Conservation (phyloP, 1,284 basidiomycete species). For the Rhodotorula sp. region DNA sequence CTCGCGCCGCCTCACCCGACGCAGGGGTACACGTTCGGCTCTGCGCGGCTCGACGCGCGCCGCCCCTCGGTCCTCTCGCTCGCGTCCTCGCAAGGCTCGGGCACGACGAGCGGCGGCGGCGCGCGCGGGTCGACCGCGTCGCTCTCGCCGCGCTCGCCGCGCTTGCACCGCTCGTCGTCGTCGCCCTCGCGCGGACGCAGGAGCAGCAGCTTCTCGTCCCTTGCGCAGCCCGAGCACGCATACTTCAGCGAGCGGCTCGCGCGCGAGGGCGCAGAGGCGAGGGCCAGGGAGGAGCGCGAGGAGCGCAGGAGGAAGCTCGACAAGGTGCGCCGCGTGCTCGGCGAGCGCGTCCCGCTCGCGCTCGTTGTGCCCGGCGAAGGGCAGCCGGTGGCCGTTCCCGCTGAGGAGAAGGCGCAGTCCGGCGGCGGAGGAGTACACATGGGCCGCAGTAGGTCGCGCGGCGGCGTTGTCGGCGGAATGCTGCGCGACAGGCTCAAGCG, state of each 20-base stretch:
- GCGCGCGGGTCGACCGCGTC: background rate
- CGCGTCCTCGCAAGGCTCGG: background rate
- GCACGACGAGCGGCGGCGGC: too few species aligned
- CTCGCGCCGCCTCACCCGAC: background rate
- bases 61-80: slow-evolving; percentile 14
- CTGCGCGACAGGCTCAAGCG: slow-evolving; percentile 4
- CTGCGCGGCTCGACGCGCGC: background rate
- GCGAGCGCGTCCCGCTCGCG: slow-evolving; percentile 25
- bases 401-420: too few species aligned
- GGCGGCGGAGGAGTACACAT: background rate
- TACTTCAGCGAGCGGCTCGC: slow-evolving; percentile 8
- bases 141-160: background rate
- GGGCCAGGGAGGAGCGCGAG: slow-evolving; percentile 9
- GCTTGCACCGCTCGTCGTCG: slow-evolving; percentile 18
- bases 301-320: slow-evolving; percentile 27
- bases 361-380: slow-evolving; percentile 6
- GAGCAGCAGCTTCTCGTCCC: slow-evolving; percentile 7
- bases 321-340: slow-evolving; percentile 32
- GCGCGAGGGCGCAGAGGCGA: background rate
- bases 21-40: background rate
- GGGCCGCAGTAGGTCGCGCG: background rate
- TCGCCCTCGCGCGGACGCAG: slow-evolving; percentile 4
- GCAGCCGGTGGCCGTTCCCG: too few species aligned
- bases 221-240: background rate
- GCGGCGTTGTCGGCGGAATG: background rate